Evolutionary conservation across 2,329 filamentous ascomycete genomes (phyloP).

Genomic region (Fusarium miscanthi): DNA sequence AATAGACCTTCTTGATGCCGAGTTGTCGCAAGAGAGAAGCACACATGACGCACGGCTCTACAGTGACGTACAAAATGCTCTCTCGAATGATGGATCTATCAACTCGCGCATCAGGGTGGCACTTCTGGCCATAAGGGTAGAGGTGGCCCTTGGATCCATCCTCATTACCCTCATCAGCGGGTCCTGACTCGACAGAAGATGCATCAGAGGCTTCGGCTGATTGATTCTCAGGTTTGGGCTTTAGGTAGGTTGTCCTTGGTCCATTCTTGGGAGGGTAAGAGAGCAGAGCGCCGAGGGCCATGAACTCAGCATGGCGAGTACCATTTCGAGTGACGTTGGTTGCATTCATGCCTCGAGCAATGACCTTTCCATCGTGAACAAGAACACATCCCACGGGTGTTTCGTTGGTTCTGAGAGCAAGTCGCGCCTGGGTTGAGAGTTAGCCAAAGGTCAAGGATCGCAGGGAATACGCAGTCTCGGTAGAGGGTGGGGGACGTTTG

Average conservation of each 20-base stretch:
- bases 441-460: background rate
- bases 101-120: conserved; percentile 66
- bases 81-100: conserved; percentile 76
- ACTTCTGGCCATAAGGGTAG: conserved; percentile 71
- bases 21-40: conserved; percentile 91
- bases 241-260: conserved; percentile 48
- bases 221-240: conserved; percentile 47
- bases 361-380: conserved; percentile 80
- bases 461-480: background rate
- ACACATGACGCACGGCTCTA: conserved; percentile 99
- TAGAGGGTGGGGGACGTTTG: background rate
- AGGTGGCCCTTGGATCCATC: conserved; percentile 66
- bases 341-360: conserved; percentile 95
- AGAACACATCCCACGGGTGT: conserved; percentile 97
- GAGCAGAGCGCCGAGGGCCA: conserved; percentile 75
- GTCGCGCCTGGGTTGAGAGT: conserved; percentile 72
- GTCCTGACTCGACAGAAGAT: conserved; percentile 37
- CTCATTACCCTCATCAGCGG: conserved; percentile 60
- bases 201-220: conserved; percentile 40
- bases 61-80: conserved; percentile 89
- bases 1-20: conserved; percentile 89
- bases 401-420: conserved; percentile 86
- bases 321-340: conserved; percentile 93
- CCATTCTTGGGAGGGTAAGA: conserved; percentile 53
- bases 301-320: conserved; percentile 94